These are phyloP conservation scores for Vigna nakashimae DNA, from an alignment of 306 rosid species.

Conservation along the genomic window DNA sequence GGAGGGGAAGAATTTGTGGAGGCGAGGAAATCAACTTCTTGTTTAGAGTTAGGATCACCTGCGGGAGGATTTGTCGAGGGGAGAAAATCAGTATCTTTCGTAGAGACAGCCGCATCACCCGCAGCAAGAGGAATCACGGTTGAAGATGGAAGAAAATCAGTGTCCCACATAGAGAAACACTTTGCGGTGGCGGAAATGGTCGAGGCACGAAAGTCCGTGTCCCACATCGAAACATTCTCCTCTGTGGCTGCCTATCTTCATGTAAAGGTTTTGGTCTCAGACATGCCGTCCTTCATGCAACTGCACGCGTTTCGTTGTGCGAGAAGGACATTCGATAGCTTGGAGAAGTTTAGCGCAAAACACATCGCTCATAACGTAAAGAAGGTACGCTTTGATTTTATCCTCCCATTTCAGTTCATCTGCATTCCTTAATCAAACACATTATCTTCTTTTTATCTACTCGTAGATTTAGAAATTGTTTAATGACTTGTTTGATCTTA, in stretches of 20 bases:
- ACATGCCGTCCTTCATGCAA: slow-evolving; percentile 96
- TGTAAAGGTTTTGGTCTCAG: slow-evolving; percentile 82
- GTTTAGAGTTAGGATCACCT: slow-evolving; percentile 43
- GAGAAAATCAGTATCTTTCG: slow-evolving; percentile 50
- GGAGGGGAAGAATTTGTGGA: slow-evolving; percentile 44
- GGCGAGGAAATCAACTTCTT: slow-evolving; percentile 55
- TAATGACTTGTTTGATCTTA: no score
- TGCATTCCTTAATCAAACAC: background rate
- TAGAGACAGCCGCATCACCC: slow-evolving; percentile 40
- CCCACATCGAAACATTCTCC: slow-evolving; percentile 75
- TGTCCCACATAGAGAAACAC: slow-evolving; percentile 43
- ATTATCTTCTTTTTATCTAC: no score
- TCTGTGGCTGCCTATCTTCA: slow-evolving; percentile 76
- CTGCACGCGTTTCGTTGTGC: slow-evolving; percentile 89
- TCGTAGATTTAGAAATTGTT: no score
- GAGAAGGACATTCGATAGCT: slow-evolving; percentile 76
- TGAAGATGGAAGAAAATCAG: slow-evolving; percentile 54
- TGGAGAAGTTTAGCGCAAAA: slow-evolving; percentile 80
- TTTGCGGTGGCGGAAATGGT: slow-evolving; percentile 37
- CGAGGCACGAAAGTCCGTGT: slow-evolving; percentile 80
- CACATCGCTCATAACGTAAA: slow-evolving; percentile 86
- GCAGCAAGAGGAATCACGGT: slow-evolving; percentile 34
- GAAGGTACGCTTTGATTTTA: slow-evolving; percentile 64
- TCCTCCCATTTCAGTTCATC: background rate
- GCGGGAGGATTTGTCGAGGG: slow-evolving; percentile 53